These are phyloP conservation scores for Blastomyces gilchristii DNA, from an alignment of 2,329 filamentous ascomycete genomes.

Conservation along the genomic window DNA sequence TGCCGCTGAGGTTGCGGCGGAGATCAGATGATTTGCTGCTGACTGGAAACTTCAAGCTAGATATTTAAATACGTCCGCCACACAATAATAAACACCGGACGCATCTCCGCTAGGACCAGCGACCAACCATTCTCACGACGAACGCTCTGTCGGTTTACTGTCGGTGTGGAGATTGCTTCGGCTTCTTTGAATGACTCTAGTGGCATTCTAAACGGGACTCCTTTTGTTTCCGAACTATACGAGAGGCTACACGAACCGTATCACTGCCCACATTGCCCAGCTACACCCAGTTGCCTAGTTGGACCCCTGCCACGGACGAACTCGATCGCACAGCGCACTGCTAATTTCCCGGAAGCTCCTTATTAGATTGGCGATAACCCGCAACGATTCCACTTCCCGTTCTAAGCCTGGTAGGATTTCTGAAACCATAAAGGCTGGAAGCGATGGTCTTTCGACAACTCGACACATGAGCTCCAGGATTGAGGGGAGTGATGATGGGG, in stretches of 20 bases:
- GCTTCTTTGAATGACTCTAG: background rate
- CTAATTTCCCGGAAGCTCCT: background rate
- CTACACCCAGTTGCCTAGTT: background rate
- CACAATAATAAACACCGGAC: background rate
- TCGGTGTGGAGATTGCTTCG: background rate
- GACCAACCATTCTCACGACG: background rate
- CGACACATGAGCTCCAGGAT: constrained; percentile 60
- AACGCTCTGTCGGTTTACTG: background rate
- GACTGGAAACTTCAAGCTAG: background rate
- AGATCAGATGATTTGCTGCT: background rate
- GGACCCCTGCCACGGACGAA: background rate
- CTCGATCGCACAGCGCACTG: background rate
- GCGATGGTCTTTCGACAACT: constrained; percentile 43
- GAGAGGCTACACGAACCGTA: background rate
- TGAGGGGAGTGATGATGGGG: constrained; percentile 52
- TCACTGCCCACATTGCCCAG: background rate
- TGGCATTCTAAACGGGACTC: background rate
- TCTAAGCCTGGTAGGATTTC: constrained; percentile 1
- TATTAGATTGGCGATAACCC: background rate
- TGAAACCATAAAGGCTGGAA: constrained; percentile 22
- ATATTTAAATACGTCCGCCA: too few species aligned
- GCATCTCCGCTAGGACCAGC: background rate
- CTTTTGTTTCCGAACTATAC: background rate
- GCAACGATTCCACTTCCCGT: background rate
- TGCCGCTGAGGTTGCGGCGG: background rate